Evolutionary conservation across 139 green algal genomes (phyloP).

Genomic region (Coelastrella sp.): DNA sequence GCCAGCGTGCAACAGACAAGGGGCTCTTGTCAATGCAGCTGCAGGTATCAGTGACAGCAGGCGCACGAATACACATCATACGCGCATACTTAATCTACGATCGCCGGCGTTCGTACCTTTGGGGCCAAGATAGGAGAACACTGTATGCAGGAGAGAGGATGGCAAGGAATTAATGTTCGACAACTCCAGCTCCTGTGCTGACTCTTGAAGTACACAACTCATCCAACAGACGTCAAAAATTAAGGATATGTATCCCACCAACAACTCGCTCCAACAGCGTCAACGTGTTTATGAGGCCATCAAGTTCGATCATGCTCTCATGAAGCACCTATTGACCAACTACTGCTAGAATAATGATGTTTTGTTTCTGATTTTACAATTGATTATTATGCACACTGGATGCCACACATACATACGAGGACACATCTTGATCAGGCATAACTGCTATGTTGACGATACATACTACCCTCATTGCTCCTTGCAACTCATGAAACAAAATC

Average conservation of each 20-base stretch:
- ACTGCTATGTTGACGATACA: no score
- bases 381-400: no score
- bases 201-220: background rate
- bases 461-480: no score
- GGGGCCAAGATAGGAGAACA: slow-evolving; percentile 4
- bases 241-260: background rate
- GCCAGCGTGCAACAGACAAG: background rate
- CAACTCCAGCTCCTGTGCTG: background rate
- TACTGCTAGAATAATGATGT: no score
- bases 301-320: background rate
- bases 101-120: background rate
- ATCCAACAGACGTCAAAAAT: background rate
- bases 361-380: no score
- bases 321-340: background rate
- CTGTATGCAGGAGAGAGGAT: slow-evolving; percentile 11
- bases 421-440: no score
- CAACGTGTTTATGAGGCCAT: background rate
- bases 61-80: no score
- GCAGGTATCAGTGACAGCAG: background rate
- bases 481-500: no score
- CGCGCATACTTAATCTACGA: background rate
- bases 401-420: no score
- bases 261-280: background rate
- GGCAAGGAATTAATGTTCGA: slow-evolving; percentile 21
- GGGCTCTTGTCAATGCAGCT: background rate